These are phyloP conservation scores for sorghum (Sorghum bicolor) DNA, from an alignment of 176 grass and related monocot genomes.

Conservation along the genomic window Sorghum_bicolor_NCBIv3 NC_012874.2:68225001-68225500, in stretches of 20 bases:
- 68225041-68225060: not conserved
- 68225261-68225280: not conserved
- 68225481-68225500: not conserved
- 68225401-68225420: constrained; percentile 74
- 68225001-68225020: not conserved
- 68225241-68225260: not conserved
- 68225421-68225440: constrained; percentile 94
- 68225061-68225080: not conserved
- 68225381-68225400: constrained; percentile 73
- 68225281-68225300: not conserved
- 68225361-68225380: constrained; percentile 88
- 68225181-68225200: constrained; percentile 63
- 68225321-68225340: not conserved
- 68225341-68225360: constrained; percentile 77
- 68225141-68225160: constrained; percentile 73
- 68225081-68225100: not conserved
- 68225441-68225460: constrained; percentile 30
- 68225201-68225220: not conserved
- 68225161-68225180: constrained; percentile 78
- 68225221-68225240: not conserved
- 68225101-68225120: constrained; percentile 90
- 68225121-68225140: constrained; percentile 76
- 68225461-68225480: not conserved
- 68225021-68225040: not conserved
- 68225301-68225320: not conserved